Evolutionary conservation across 2,329 filamentous ascomycete genomes (phyloP), one percentile per base, ranked within the genome.

Genomic region (Oidium heveae): DNA sequence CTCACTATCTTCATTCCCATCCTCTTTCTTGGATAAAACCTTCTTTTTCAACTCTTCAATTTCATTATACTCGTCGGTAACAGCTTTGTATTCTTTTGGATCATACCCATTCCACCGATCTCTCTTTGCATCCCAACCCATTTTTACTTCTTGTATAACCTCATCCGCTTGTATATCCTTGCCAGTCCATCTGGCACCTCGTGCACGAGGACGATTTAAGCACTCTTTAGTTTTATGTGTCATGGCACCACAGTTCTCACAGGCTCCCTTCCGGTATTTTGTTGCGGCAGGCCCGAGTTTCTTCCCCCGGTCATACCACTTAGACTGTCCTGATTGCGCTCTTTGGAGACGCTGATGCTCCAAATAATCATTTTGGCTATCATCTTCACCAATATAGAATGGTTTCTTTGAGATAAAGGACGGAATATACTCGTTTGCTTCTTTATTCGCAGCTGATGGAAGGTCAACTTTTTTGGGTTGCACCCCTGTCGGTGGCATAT

Each of bases 51-150:
- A 70, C 59, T 82, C 78, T 65, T 95, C 89, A 66, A 95, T 71
- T 64, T 89, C 78, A 58, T 91, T 82, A 67, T 84, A 94, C 61
- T 94, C 86, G 53, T 94, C 80, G 43, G 96, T 80, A n/a, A 96
- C 85, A 57, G 77, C 74, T 57, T 78, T 75, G 66, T 94, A 96
- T 67, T 96, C 85, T 59, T 77, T 79, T 0, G 87, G 72, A 66
- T 96, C 88, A 68, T 94, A 98, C n/a, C 89, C 89, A 65, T 95
- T 95, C 89, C 91, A 98, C 46, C 89, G 79, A 70, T 98, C 91
- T 61, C 91, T 76, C 71, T 98, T 98, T 22, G 91, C 91, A 67
- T 98, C 93, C 86, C 89, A 98, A 3, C 88, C 86, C 51, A 96
- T 70, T 49, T 84, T 79, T 16, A 96, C 81, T 55, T 94, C 81